Evolutionary conservation across 2,329 filamentous ascomycete genomes (phyloP), one percentile per base, ranked within the genome.

Genomic region (Malbranchea zuffiana): DNA sequence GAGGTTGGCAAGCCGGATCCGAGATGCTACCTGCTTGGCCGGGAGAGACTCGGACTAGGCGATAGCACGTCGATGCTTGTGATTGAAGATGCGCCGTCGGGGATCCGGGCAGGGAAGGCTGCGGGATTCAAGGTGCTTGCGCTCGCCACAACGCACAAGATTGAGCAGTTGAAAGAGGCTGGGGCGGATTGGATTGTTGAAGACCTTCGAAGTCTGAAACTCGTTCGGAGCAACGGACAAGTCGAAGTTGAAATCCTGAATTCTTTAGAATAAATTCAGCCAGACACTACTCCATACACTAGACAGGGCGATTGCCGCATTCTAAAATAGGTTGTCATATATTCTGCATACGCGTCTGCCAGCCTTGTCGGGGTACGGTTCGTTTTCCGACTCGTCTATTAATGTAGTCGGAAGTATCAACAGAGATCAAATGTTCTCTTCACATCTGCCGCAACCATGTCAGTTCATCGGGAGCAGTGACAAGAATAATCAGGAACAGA

Each of bases 121-220:
- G 87, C 87, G 6, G 86, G 85, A 2, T 94, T 82, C 65, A 78
- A 74, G 53, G 87, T 94, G 8, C 63, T 93, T 30, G 87, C 78
- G n/a, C 63, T 95, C 37, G 75, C 82, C 38, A 94, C 86, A 37
- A 92, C 83, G 52, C 87, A 94, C 62, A 75, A 72, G 17, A 65
- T 79, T 30, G 74, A 77, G 49, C 74, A 87, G 62, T 70, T 93
- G 33, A 63, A 69, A 43, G 74, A 71, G 31, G 84, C 85, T 3
- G 79, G 75, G n/a, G 84, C 87, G 29, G 85, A 94, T 64, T 93
- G 82, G 78, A 76, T 94, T 35, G 79, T 94, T 40, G 68, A 69
- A 58, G 84, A 95, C 61, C 67, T 94, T 62, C 67, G 70, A 40
- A 86, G 81, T 46, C 74, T 93, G 44, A 74, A 62, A 48, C 63